Base-by-base conservation (phyloP, 805 yeast genomes). In the Blastobotrys muscicola region DNA sequence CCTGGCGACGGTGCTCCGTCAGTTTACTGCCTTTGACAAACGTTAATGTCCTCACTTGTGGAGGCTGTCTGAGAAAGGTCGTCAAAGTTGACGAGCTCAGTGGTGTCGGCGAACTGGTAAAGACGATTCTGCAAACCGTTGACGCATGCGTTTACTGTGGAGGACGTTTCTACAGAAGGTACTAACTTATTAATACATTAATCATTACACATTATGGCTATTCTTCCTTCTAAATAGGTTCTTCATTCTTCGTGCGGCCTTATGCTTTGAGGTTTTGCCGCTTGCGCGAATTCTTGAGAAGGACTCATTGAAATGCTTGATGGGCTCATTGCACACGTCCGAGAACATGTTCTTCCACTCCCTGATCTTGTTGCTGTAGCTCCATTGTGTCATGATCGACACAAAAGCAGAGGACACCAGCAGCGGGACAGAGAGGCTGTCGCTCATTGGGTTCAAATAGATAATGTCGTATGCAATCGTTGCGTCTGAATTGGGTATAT, bases 1-100 rank as follows among this genome's bases (percentile, higher is more conserved):
- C 32, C 3, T 65, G 69, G 69, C 46, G 49, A 20, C 52, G 69
- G 29, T 65, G 69, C 45, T 44, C 60, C 11, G 36, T 59, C 10
- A 62, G 68, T 1, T 41, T 64, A 33, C 43, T 62, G 32, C 69
- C 69, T 2, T 33, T 64, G 13, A 48, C 53, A 37, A 45, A 48
- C 23, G 48, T 55, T 9, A 50, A 53, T 15, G 43, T 47, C n/a
- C 45, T 47, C 37, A 46, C 55, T 3, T 64, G 64, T 47, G 33
- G 39, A 13, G 58, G 58, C 12, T 63, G 66, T 48, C 45, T 45
- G 10, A 26, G 58, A 16, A 50, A 52, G 37, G 45, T 55, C 12
- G 30, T 51, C 4, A 36, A 33, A 23, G 34, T 40, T 31, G 9
- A 44, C 15, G 40, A 46, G 5, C 33, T 45, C 5, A 36, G 41